These are phyloP conservation scores for Pseudocercospora fijiensis DNA, from an alignment of 2,329 filamentous ascomycete genomes.

Conservation along the genomic window DNA sequence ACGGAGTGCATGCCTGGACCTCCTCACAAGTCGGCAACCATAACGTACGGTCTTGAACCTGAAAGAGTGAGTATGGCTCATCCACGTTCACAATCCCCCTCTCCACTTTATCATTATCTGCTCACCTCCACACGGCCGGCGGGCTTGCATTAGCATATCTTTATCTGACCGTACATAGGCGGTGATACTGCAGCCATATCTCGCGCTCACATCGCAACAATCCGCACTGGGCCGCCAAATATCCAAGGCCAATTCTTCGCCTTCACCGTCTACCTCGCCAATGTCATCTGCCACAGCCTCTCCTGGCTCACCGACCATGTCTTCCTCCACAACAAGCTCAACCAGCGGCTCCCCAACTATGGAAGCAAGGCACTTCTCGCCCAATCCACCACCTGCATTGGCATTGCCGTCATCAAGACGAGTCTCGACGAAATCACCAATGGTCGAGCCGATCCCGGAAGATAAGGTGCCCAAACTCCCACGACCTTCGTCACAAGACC, in stretches of 20 bases:
- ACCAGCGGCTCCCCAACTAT: constrained; percentile 28
- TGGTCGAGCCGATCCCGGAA: constrained; percentile 30
- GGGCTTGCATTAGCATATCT: constrained; percentile 4
- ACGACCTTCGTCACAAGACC: constrained; percentile 32
- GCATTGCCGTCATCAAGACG: constrained; percentile 14
- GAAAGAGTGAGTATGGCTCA: not conserved
- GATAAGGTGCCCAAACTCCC: constrained; percentile 19
- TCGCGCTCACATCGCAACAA: constrained; percentile 33
- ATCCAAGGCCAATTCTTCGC: constrained; percentile 25
- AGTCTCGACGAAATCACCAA: constrained; percentile 20
- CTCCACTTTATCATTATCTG: no score
- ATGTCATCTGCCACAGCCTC: not conserved
- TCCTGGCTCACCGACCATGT: constrained; percentile 25
- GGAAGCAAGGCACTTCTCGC: constrained; percentile 10
- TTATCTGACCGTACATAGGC: constrained; percentile 13
- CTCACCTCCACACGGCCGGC: not conserved
- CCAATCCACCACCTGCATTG: constrained; percentile 37
- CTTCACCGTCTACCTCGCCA: constrained; percentile 21
- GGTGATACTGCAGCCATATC: constrained; percentile 33
- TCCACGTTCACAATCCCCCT: not conserved
- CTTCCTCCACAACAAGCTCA: constrained; percentile 28
- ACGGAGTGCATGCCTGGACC: not conserved
- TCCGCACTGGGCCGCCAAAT: not conserved
- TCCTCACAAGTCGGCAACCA: not conserved
- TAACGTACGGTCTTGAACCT: not conserved